These are phyloP conservation scores for Gyromitra esculenta DNA, from an alignment of 2,329 filamentous ascomycete genomes.

Conservation along the genomic window DNA sequence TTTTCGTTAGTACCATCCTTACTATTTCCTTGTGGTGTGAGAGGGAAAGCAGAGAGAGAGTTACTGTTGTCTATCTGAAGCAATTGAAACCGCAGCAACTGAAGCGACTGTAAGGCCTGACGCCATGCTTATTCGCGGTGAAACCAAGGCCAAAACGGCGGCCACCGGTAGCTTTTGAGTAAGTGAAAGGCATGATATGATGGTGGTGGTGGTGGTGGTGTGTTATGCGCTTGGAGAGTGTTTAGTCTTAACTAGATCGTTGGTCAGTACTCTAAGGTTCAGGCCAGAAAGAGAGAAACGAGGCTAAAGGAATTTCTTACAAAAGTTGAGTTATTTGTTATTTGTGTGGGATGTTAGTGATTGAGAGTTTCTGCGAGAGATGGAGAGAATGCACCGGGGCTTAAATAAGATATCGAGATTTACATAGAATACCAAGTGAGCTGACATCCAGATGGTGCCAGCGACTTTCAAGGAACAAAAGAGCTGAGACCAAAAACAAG, in stretches of 20 bases:
- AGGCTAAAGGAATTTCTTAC: neutral
- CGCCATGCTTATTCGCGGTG: slow-evolving; percentile 55
- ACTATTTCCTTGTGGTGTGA: too few relatives aligned
- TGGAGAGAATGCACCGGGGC: neutral
- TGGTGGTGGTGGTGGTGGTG: slow-evolving; percentile 18
- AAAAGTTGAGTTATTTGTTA: neutral
- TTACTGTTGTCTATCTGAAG: slow-evolving; percentile 54
- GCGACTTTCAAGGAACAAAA: slow-evolving; percentile 18
- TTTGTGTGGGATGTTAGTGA: neutral
- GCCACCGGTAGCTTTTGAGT: slow-evolving; percentile 55
- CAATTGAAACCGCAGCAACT: slow-evolving; percentile 57
- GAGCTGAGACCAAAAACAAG: neutral
- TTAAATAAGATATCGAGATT: slow-evolving; percentile 2
- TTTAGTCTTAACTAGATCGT: neutral
- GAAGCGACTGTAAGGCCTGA: slow-evolving; percentile 55
- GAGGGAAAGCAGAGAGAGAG: too few relatives aligned
- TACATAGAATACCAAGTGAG: neutral
- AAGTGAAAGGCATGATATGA: slow-evolving; percentile 54
- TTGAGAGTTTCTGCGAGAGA: neutral
- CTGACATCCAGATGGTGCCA: slow-evolving; percentile 19
- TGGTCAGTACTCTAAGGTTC: neutral
- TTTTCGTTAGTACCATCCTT: neutral
- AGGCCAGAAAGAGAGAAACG: neutral
- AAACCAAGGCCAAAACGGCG: slow-evolving; percentile 56
- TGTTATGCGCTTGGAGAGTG: slow-evolving; percentile 1